Evolutionary conservation across 352 stramenopile species (phyloP), one percentile per base, ranked within the genome.

Genomic region (Pythium pectinolyticum): DNA sequence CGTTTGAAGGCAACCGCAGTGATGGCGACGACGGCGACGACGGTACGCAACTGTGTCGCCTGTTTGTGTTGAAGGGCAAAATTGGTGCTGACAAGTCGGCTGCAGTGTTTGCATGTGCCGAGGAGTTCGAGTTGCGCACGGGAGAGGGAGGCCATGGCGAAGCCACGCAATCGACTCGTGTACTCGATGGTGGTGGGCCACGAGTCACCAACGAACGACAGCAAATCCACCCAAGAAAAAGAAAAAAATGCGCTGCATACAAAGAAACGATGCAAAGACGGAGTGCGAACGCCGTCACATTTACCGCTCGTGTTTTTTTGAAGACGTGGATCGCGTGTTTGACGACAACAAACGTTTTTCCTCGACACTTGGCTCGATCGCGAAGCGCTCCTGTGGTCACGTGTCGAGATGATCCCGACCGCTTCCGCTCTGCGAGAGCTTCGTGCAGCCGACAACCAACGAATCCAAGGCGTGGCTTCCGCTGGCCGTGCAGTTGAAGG

Each of bases 301-400:
- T 69, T 89, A n/a, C 92, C 85, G 24, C 77, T 94, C 34, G 82
- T 94, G n/a, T 67, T 94, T 2, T n/a, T 92, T 94, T 57, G 85
- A 94, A 72, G 85, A 94, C 55, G 83, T 83, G 67, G 82, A 94
- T 43, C 41, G 90, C 25, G 71, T 92, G 5, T 94, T 94, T 66
- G 83, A 92, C 7, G 76, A 90, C 22, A 83, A 94, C 62, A 89
- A 89, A 58, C 83, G 85, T 7, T 94, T 94, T 48, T 60, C 90
- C 15, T 74, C 69, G 24, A 79, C 83, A 5, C 47, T 94, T 1
- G 83, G 77, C 43, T 78, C 82, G n/a, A 92, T 94, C 57, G 85
- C 85, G 6, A 89, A 90, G 59, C 75, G 81, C 50, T 84, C 85
- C 5, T 35, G 77, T 92, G 8, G 72, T 87, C 25, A 94, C 85